Evolutionary conservation across 139 green algal genomes (phyloP).

Genomic region (Asterochloris erici): DNA sequence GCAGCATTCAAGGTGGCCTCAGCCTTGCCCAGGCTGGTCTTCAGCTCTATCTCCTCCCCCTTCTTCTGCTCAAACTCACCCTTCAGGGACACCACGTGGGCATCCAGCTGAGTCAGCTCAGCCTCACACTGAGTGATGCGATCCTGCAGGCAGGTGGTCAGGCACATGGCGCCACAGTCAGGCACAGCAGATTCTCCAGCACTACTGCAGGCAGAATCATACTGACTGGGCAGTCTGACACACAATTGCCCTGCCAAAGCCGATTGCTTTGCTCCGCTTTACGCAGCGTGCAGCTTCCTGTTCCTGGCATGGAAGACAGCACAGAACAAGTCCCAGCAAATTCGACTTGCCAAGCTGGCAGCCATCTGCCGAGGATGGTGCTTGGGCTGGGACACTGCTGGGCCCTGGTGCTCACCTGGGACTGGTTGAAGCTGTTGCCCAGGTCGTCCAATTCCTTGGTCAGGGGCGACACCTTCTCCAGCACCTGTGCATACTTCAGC

Average conservation of each 20-base stretch:
- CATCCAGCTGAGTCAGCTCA: constrained; percentile 64
- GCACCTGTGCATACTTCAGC: constrained; percentile 44
- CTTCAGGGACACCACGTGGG: constrained; percentile 59
- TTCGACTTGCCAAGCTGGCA: no score
- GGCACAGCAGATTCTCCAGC: neutral
- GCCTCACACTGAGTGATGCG: constrained; percentile 65
- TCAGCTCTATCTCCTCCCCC: constrained; percentile 62
- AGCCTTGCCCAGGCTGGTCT: constrained; percentile 57
- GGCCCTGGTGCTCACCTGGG: neutral
- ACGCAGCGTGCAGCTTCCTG: no score
- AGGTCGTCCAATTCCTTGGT: constrained; percentile 57
- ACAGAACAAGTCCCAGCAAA: no score
- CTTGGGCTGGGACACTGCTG: neutral
- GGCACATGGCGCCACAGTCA: neutral
- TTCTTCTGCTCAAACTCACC: constrained; percentile 66
- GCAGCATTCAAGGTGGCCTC: constrained; percentile 62
- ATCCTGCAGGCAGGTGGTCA: neutral
- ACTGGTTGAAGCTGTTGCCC: constrained; percentile 15
- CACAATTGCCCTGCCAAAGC: no score
- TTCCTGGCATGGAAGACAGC: no score
- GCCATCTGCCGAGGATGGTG: no score
- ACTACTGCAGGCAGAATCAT: neutral
- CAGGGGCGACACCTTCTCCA: constrained; percentile 63
- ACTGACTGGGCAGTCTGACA: neutral
- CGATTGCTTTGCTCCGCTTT: no score